Percentiles rank a stretch among this genome's conserved stretches.
Conservation (phyloP, 2,329 filamentous ascomycete species). For the Stagonosporopsis vannaccii region DNA sequence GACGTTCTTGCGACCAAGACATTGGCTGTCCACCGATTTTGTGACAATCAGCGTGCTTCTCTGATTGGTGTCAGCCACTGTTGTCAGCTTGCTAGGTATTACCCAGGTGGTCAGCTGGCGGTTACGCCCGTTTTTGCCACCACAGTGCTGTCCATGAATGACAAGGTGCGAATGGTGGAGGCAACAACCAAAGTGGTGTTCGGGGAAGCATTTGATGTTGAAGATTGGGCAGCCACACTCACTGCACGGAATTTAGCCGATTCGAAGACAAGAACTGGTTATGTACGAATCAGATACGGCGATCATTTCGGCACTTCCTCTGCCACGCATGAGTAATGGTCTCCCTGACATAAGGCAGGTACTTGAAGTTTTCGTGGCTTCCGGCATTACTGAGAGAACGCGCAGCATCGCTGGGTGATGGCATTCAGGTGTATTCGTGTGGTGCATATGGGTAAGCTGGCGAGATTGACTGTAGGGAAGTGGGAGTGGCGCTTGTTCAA, state of each 20-base stretch:
- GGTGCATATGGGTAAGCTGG: background rate
- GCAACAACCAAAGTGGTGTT: slow-evolving; percentile 13
- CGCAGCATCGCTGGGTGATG: background rate
- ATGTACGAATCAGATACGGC: background rate
- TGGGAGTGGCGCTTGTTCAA: background rate
- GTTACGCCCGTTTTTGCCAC: background rate
- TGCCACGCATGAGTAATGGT: background rate
- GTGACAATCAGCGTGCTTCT: slow-evolving; percentile 7
- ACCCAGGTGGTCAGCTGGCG: slow-evolving; percentile 3
- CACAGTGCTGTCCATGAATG: background rate
- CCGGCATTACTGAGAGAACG: background rate
- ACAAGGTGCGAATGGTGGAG: slow-evolving; percentile 7
- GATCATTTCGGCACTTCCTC: background rate
- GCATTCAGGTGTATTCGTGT: background rate
- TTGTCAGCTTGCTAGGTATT: background rate
- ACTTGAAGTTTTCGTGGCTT: background rate
- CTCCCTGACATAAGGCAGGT: slow-evolving; percentile 4
- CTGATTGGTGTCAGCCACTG: background rate
- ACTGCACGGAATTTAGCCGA: background rate
- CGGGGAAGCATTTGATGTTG: slow-evolving; percentile 6
- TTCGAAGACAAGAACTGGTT: background rate
- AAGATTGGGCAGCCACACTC: slow-evolving; percentile 1
- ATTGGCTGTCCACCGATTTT: background rate
- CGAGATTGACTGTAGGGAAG: background rate
- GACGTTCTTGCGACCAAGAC: background rate